A percentile compares a stretch with the other conserved stretches of the same genome.
These are phyloP conservation scores for Populus alba DNA, from an alignment of 345 rosid species.

Conservation along the genomic window DNA sequence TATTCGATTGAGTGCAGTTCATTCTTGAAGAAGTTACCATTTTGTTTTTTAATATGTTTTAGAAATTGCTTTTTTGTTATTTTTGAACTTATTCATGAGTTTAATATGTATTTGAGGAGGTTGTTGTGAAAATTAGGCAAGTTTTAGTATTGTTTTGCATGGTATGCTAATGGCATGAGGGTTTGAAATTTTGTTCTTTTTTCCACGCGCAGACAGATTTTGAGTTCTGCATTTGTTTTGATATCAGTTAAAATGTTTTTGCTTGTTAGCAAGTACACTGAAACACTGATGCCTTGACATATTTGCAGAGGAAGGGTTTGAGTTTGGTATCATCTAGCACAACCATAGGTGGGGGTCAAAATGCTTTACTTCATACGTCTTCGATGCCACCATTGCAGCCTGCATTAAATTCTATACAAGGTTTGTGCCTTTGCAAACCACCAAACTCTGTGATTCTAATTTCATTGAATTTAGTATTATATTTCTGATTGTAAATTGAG, in stretches of 20 bases:
- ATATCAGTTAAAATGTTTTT: conserved; percentile 6
- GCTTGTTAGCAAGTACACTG: conserved; percentile 2
- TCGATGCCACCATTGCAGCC: conserved; percentile 3
- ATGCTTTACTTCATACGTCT: conserved; percentile 29
- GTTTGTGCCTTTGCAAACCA: not conserved
- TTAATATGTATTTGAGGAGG: not conserved
- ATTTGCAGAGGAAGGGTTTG: conserved; percentile 44
- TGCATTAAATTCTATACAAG: conserved; percentile 16
- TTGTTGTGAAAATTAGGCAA: not conserved
- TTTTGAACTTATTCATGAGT: not conserved
- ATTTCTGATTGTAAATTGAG: not conserved
- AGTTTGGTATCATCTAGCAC: conserved; percentile 23
- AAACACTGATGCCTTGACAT: conserved; percentile 20
- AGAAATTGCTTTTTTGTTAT: not conserved
- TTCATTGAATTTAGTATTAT: not conserved
- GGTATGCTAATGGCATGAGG: not conserved
- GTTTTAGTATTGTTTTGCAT: not conserved
- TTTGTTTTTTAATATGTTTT: not conserved
- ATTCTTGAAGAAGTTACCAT: not conserved
- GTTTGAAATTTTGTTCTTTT: not conserved
- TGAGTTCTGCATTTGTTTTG: not conserved
- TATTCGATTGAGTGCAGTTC: not conserved
- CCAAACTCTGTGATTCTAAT: conserved; percentile 9
- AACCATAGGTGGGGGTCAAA: conserved; percentile 21
- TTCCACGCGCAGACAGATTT: not conserved